Conservation (phyloP, 257 asterid genomes). For the Schizonepeta tenuifolia region DNA sequence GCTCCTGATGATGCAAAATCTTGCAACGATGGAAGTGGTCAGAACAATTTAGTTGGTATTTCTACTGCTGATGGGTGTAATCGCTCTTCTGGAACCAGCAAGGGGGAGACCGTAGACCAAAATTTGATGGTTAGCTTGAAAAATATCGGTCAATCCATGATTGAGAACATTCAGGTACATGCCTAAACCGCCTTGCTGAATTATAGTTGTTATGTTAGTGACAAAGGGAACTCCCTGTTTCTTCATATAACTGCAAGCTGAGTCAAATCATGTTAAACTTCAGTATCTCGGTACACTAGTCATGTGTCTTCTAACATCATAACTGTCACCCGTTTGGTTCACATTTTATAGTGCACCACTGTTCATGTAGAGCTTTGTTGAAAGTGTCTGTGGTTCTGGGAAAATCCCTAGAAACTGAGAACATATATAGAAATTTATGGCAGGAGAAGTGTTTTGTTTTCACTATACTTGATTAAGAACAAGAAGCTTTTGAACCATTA, state of each 20-base stretch:
- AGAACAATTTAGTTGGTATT: conserved; percentile 22
- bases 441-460: not conserved
- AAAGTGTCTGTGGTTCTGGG: not conserved
- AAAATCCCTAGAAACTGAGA: not conserved
- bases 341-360: not conserved
- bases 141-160: conserved; percentile 58
- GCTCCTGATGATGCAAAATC: conserved; percentile 41
- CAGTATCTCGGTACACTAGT: no score
- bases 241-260: not conserved
- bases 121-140: conserved; percentile 53
- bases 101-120: conserved; percentile 48
- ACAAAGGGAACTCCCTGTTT: not conserved
- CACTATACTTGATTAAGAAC: not conserved
- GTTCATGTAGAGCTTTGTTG: not conserved
- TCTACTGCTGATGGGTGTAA: conserved; percentile 32
- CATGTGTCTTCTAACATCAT: not conserved
- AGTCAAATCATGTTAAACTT: no score
- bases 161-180: conserved; percentile 60
- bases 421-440: not conserved
- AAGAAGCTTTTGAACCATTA: not conserved
- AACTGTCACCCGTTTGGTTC: not conserved
- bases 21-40: conserved; percentile 28
- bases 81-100: conserved; percentile 40
- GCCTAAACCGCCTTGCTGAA: not conserved
- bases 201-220: not conserved